Percentiles rank a stretch among this genome's conserved stretches.
These are phyloP conservation scores for Bryum argenteum DNA, from an alignment of 225 moss, liverwort and hornwort genomes.

Conservation along the genomic window DNA sequence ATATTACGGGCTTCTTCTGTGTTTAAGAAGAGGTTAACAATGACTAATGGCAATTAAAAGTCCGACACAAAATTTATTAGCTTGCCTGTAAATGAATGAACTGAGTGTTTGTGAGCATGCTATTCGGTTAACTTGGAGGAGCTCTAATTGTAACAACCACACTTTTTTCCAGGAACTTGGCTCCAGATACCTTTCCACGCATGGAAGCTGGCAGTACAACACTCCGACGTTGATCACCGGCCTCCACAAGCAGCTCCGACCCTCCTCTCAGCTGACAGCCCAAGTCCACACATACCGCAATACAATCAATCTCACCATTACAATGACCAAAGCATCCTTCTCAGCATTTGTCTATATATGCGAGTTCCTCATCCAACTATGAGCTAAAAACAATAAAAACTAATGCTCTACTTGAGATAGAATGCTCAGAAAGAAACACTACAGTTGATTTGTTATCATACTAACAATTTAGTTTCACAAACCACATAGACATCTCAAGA, in stretches of 20 bases:
- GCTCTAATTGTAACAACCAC: constrained; percentile 69
- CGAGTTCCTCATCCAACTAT: not conserved
- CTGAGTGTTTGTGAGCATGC: not conserved
- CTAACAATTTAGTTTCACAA: too few relatives aligned
- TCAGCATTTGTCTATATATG: not conserved
- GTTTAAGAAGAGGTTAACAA: constrained; percentile 1
- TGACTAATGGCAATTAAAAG: not conserved
- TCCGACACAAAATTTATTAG: constrained; percentile 5
- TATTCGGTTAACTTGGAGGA: not conserved
- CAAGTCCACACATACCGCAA: constrained; percentile 6
- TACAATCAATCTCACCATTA: not conserved
- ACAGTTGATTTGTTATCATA: not conserved
- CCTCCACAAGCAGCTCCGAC: constrained; percentile 81
- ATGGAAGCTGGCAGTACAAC: constrained; percentile 72
- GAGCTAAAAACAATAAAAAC: not conserved
- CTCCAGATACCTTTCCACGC: constrained; percentile 87
- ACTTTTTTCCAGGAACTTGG: constrained; percentile 86
- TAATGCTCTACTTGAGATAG: not conserved
- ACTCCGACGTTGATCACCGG: constrained; percentile 91
- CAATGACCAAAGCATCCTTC: not conserved
- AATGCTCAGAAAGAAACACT: not conserved
- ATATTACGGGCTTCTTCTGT: not conserved
- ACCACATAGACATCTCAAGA: too few relatives aligned
- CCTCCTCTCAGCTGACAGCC: constrained; percentile 85
- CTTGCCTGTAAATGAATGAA: not conserved